Evolutionary conservation across 768 basidiomycete species (phyloP).

Genomic region (Hygrophoropsis aurantiaca): DNA sequence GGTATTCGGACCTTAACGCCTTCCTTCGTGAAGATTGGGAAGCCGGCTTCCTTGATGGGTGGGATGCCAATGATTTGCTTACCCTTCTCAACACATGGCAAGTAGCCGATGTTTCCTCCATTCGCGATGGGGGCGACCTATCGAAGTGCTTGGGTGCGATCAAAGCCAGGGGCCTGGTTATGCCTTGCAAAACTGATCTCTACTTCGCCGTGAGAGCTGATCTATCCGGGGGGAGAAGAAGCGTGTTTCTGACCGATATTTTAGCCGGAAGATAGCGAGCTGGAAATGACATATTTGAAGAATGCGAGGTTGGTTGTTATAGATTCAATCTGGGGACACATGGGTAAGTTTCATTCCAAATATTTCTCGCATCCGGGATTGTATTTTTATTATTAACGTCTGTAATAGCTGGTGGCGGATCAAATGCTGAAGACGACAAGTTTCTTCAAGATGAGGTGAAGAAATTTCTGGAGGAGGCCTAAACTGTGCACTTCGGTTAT

Average conservation of each 20-base stretch:
- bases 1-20: conserved; percentile 47
- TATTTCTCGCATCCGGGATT: too few species aligned
- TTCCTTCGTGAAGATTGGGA: conserved; percentile 57
- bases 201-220: conserved; percentile 49
- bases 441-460: conserved; percentile 44
- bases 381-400: too few species aligned
- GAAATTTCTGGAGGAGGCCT: conserved; percentile 42
- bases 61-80: conserved; percentile 60
- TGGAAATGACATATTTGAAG: conserved; percentile 43
- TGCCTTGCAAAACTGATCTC: conserved; percentile 61
- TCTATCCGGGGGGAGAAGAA: neutral
- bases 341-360: too few species aligned
- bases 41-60: conserved; percentile 36
- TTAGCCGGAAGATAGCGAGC: conserved; percentile 56
- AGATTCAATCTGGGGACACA: conserved; percentile 58
- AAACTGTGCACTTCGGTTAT: too few species aligned
- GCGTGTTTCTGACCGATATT: neutral
- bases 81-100: conserved; percentile 52
- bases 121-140: conserved; percentile 46
- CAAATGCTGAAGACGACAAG: conserved; percentile 35
- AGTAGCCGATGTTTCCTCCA: conserved; percentile 47
- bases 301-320: conserved; percentile 50
- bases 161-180: conserved; percentile 53
- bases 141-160: conserved; percentile 40
- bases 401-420: conserved; percentile 42